Conservation (phyloP, 2,329 filamentous ascomycete species). For the Beauveria brongniartii region DNA sequence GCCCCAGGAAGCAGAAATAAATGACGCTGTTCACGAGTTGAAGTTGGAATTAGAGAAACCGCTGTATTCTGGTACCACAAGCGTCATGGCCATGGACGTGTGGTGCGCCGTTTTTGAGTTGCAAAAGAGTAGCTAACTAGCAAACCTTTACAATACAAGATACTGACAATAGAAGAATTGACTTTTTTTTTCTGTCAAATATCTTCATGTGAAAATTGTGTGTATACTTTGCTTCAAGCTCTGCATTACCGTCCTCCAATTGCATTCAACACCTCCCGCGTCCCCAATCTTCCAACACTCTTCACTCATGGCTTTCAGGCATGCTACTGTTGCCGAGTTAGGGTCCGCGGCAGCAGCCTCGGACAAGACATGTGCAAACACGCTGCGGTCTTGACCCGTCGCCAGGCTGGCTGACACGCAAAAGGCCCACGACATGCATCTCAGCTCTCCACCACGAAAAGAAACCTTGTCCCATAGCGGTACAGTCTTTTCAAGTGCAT, state of each 20-base stretch:
- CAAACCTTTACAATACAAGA: too few species aligned
- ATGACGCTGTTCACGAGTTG: background rate
- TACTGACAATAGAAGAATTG: too few species aligned
- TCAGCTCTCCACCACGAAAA: background rate
- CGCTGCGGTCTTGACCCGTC: background rate
- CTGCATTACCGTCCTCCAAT: background rate
- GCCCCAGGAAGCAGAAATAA: too few species aligned
- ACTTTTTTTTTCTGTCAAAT: background rate
- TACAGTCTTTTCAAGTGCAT: background rate
- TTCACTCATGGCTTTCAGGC: background rate
- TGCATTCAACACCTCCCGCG: background rate
- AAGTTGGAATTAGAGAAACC: background rate
- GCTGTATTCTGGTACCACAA: background rate
- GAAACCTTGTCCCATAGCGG: background rate
- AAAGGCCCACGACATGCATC: background rate
- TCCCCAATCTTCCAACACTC: background rate
- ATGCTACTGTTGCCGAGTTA: background rate
- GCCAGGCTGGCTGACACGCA: background rate
- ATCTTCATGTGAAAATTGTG: background rate
- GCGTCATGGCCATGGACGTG: background rate
- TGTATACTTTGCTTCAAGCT: background rate
- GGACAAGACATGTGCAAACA: background rate
- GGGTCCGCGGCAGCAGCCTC: background rate
- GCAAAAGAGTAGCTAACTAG: background rate
- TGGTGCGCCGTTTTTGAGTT: background rate